Conservation (phyloP, 140 eudicot species). For the Oenanthe javanica region DNA sequence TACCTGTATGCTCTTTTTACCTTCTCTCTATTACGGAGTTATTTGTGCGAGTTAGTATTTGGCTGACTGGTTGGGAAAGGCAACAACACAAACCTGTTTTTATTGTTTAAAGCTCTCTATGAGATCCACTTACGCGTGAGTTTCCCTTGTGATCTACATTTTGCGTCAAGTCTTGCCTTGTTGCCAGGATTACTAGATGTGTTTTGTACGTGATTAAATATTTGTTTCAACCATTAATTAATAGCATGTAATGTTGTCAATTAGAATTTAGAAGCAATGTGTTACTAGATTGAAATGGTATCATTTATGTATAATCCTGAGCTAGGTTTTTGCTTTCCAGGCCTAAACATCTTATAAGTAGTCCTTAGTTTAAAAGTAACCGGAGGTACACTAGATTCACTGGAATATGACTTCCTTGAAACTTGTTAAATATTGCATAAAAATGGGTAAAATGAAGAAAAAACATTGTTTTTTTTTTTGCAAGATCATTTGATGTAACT, state of each 20-base stretch:
- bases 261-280: background rate
- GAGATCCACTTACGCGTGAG: background rate
- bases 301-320: background rate
- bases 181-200: background rate
- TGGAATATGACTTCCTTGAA: background rate
- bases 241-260: background rate
- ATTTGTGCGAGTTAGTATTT: background rate
- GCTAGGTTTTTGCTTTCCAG: background rate
- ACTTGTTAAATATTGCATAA: background rate
- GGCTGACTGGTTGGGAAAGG: background rate
- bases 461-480: background rate
- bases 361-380: background rate
- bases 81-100: background rate
- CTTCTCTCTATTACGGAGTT: background rate
- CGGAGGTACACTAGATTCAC: background rate
- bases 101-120: background rate
- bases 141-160: background rate
- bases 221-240: background rate
- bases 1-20: background rate
- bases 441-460: background rate
- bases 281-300: background rate
- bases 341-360: background rate
- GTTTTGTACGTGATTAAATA: background rate
- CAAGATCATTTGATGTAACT: background rate
- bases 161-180: background rate